Percentiles rank a stretch among this genome's conserved stretches.
Evolutionary conservation across 768 basidiomycete species (phyloP).

Genomic region (Auriscalpium vulgare): DNA sequence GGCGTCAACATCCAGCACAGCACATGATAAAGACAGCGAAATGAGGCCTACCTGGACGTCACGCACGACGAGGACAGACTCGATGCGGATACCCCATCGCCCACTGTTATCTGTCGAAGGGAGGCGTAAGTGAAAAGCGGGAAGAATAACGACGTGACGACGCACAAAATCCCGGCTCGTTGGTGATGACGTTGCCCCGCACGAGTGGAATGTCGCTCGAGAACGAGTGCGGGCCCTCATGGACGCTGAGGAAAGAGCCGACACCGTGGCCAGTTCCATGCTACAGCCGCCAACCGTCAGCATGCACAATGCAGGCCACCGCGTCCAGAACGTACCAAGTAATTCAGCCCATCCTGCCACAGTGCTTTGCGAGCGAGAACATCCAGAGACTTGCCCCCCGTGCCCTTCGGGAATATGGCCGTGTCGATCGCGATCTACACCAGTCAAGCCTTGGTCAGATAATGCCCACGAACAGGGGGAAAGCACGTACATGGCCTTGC

Average conservation of each 20-base stretch:
- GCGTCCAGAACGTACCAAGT: constrained; percentile 42
- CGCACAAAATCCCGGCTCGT: constrained; percentile 92
- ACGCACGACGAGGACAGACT: constrained; percentile 75
- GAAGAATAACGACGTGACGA: not conserved
- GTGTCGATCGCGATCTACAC: constrained; percentile 82
- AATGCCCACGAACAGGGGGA: constrained; percentile 6
- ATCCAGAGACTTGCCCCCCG: constrained; percentile 75
- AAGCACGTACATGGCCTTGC: constrained; percentile 81
- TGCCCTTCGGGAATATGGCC: constrained; percentile 86
- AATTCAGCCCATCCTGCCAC: constrained; percentile 82
- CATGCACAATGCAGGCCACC: not conserved
- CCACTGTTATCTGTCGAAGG: constrained; percentile 50
- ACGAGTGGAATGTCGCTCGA: constrained; percentile 57
- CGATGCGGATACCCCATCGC: constrained; percentile 87
- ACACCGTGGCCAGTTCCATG: constrained; percentile 92
- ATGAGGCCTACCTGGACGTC: constrained; percentile 41
- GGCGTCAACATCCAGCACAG: not conserved
- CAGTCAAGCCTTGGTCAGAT: constrained; percentile 15
- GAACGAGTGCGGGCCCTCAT: constrained; percentile 81
- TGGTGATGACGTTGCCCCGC: constrained; percentile 87
- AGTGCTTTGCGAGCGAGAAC: constrained; percentile 84
- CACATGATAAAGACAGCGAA: constrained; percentile 7
- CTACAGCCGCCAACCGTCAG: constrained; percentile 23
- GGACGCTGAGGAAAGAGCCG: constrained; percentile 79
- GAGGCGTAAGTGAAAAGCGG: not conserved